These are phyloP conservation scores for Huntiella moniliformis DNA, from an alignment of 2,329 filamentous ascomycete genomes.

Conservation along the genomic window DNA sequence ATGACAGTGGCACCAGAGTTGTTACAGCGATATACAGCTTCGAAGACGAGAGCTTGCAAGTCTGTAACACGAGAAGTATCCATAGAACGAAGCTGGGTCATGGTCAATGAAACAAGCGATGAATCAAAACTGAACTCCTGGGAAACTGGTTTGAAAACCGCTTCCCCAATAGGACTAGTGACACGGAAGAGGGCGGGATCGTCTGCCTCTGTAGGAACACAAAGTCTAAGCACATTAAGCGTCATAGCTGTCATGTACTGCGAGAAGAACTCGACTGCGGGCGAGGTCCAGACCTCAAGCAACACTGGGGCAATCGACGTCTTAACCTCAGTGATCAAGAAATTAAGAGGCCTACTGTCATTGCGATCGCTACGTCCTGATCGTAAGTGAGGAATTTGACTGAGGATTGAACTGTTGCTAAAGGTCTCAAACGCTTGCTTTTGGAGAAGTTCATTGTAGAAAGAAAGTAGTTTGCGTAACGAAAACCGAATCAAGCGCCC, in stretches of 20 bases:
- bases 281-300: constrained; percentile 66
- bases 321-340: constrained; percentile 67
- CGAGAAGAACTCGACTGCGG: constrained; percentile 63
- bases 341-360: background rate
- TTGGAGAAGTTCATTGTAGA: constrained; percentile 33
- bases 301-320: constrained; percentile 61
- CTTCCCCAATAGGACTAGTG: background rate
- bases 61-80: constrained; percentile 20
- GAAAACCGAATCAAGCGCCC: constrained; percentile 17
- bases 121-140: constrained; percentile 12
- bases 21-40: constrained; percentile 70
- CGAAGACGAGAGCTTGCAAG: constrained; percentile 35
- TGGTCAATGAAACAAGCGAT: constrained; percentile 23
- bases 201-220: constrained; percentile 3
- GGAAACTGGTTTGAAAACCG: background rate
- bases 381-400: background rate
- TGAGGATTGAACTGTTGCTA: constrained; percentile 5
- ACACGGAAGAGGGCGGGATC: background rate
- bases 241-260: constrained; percentile 5
- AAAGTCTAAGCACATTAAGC: constrained; percentile 6
- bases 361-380: background rate
- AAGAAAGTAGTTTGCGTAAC: constrained; percentile 66
- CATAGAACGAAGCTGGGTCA: constrained; percentile 22
- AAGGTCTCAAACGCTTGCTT: constrained; percentile 6
- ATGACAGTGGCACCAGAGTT: constrained; percentile 39